Percentiles rank a stretch among this genome's conserved stretches.
These are phyloP conservation scores for Gnetum montanum DNA, from an alignment of 75 land plant species.

Conservation along the genomic window DNA sequence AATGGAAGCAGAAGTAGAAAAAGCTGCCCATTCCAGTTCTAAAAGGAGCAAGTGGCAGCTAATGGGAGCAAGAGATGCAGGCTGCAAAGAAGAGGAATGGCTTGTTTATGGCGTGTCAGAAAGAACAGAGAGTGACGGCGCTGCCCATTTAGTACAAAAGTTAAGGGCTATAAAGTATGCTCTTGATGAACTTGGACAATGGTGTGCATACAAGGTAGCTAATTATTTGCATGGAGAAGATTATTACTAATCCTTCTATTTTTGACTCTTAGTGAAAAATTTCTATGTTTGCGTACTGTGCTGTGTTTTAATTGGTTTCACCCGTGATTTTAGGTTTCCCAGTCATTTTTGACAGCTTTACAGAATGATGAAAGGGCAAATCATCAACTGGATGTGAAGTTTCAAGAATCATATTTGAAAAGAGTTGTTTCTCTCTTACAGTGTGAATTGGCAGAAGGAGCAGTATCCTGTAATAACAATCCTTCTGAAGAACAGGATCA, in stretches of 20 bases:
- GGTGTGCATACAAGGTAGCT: conserved; percentile 99
- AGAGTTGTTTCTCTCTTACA: conserved; percentile 75
- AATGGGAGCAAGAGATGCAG: conserved; percentile 99
- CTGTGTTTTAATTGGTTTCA: background rate
- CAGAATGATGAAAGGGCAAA: conserved; percentile 94
- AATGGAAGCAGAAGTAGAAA: conserved; percentile 78
- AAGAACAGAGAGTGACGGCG: conserved; percentile 98
- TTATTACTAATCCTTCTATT: background rate
- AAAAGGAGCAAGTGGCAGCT: conserved; percentile 96
- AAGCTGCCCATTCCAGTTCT: conserved; percentile 79
- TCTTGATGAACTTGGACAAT: conserved; percentile 93
- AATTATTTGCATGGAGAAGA: no score
- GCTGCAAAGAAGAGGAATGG: conserved; percentile 83
- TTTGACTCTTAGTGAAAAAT: no score
- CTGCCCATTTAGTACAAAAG: conserved; percentile 87
- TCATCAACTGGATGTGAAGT: conserved; percentile 93
- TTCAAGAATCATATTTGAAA: conserved; percentile 86
- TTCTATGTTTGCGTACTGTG: background rate
- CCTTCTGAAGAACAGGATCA: conserved; percentile 1
- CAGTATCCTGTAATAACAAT: conserved; percentile 41
- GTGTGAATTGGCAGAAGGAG: conserved; percentile 85
- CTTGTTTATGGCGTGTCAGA: conserved; percentile 98
- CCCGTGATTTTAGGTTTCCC: conserved; percentile 83
- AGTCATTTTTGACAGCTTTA: conserved; percentile 69
- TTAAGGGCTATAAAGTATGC: conserved; percentile 89